Conservation (phyloP, 805 yeast genomes). For the Groenewaldozyma tartarivorans region DNA sequence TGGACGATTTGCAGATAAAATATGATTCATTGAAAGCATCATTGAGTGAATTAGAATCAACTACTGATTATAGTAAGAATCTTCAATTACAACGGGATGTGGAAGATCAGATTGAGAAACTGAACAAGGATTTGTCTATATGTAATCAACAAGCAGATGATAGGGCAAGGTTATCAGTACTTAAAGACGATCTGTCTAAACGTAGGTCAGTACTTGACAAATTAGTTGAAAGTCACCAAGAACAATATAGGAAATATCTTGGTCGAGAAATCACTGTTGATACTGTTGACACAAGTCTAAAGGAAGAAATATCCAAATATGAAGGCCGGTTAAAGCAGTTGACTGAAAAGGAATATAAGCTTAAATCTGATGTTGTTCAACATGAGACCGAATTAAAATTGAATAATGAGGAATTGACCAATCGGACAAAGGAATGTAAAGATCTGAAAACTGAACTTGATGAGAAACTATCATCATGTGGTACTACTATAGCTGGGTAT, state of each 20-base stretch:
- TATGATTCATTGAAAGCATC: slow-evolving; percentile 19
- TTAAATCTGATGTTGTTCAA: slow-evolving; percentile 11
- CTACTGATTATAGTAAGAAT: slow-evolving; percentile 5
- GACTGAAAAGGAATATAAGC: slow-evolving; percentile 10
- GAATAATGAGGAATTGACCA: slow-evolving; percentile 11
- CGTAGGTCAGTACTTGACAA: slow-evolving; percentile 26
- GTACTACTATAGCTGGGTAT: slow-evolving; percentile 23
- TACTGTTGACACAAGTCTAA: slow-evolving; percentile 8
- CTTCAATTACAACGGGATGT: slow-evolving; percentile 6
- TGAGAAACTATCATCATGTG: slow-evolving; percentile 21
- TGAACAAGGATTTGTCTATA: slow-evolving; percentile 40
- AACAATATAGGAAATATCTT: slow-evolving; percentile 16
- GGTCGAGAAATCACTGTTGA: slow-evolving; percentile 16
- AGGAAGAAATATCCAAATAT: background rate
- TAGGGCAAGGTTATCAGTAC: slow-evolving; percentile 42
- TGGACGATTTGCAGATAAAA: slow-evolving; percentile 32
- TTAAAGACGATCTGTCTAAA: slow-evolving; percentile 32
- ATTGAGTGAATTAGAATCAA: slow-evolving; percentile 3
- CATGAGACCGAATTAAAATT: slow-evolving; percentile 14
- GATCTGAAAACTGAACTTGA: slow-evolving; percentile 6
- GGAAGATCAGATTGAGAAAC: slow-evolving; percentile 36
- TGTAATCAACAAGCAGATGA: slow-evolving; percentile 51
- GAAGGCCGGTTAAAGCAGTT: background rate
- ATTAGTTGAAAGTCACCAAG: slow-evolving; percentile 21
- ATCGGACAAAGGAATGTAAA: slow-evolving; percentile 4